Evolutionary conservation across 176 grass and related monocot genomes (phyloP).

Genomic region (Phyllostachys edulis): DNA sequence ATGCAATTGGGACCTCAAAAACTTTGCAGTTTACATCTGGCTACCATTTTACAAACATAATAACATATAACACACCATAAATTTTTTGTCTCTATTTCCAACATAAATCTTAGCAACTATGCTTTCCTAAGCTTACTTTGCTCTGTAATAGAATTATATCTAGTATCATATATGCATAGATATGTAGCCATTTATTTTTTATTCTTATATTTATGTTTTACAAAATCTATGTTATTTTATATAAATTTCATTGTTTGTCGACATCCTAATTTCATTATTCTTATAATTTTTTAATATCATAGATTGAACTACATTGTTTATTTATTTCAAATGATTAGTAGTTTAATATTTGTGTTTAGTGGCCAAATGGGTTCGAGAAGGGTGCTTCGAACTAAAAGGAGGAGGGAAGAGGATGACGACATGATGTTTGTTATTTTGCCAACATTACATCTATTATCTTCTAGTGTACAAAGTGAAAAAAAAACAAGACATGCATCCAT

Average conservation of each 20-base stretch:
- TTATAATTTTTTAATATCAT: too few species aligned
- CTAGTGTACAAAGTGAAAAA: too few species aligned
- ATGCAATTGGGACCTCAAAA: slow-evolving; percentile 4
- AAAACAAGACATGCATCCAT: too few species aligned
- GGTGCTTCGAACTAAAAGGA: too few species aligned
- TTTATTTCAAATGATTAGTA: too few species aligned
- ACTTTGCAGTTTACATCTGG: neutral
- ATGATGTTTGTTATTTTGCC: too few species aligned
- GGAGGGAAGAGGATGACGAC: too few species aligned
- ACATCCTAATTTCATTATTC: neutral
- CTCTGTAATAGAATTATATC: neutral
- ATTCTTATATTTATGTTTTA: neutral
- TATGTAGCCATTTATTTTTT: neutral
- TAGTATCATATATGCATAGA: neutral
- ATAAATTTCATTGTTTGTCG: neutral
- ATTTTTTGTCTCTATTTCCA: neutral
- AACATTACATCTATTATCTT: too few species aligned
- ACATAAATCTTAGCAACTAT: neutral
- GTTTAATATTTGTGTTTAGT: too few species aligned
- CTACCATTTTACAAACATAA: neutral
- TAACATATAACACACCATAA: neutral
- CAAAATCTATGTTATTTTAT: neutral
- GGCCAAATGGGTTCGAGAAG: too few species aligned
- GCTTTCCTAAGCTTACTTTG: too few species aligned
- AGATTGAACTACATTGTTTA: too few species aligned